Percentiles rank a stretch among this genome's conserved stretches.
Evolutionary conservation across 164 flowering plant genomes (phyloP).

Genomic region (Stephania cephalantha): DNA sequence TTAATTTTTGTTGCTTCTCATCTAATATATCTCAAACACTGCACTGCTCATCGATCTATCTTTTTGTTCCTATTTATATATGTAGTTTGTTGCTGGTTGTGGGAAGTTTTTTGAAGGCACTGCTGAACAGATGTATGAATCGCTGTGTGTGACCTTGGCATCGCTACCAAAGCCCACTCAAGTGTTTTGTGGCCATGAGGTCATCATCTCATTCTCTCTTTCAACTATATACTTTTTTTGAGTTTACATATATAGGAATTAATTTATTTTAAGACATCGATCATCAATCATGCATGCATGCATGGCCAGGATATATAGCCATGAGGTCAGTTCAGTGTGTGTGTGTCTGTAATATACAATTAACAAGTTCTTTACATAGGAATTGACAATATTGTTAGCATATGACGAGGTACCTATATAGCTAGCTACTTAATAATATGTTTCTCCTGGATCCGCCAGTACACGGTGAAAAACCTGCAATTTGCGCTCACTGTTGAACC

Average conservation of each 20-base stretch:
- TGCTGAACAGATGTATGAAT: conserved; percentile 93
- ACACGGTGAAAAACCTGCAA: conserved; percentile 90
- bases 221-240: too few species aligned
- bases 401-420: too few species aligned
- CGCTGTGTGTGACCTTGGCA: conserved; percentile 76
- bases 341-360: too few species aligned
- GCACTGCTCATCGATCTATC: background rate
- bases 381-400: too few species aligned
- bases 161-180: conserved; percentile 84
- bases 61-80: background rate
- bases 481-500: conserved; percentile 87
- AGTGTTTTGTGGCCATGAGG: conserved; percentile 99
- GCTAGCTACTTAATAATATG: too few species aligned
- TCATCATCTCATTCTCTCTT: conserved; percentile 17
- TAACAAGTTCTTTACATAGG: too few species aligned
- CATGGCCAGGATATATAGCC: too few species aligned
- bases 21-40: background rate
- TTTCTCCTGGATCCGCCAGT: conserved; percentile 33
- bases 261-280: too few species aligned
- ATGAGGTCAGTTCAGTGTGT: too few species aligned
- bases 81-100: conserved; percentile 87
- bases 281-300: too few species aligned
- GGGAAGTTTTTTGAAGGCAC: conserved; percentile 95
- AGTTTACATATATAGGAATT: too few species aligned
- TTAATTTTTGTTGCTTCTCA: too few species aligned